Base-by-base conservation (phyloP, 2,329 filamentous ascomycete genomes). In the Gaeumannomyces tritici region DNA sequence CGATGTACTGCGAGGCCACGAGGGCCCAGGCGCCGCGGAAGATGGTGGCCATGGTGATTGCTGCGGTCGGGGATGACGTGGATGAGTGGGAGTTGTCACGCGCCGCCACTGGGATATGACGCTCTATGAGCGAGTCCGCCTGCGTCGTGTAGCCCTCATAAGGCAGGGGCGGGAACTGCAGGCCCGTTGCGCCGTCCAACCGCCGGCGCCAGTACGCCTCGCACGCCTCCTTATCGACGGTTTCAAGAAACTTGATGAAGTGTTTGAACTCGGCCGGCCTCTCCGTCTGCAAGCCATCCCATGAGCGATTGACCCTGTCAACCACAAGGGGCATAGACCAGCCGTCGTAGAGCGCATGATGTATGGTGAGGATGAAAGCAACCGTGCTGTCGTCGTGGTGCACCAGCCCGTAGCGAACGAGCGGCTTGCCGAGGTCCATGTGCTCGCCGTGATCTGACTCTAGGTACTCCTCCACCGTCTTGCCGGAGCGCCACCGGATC, bases 1-100 rank as follows among this genome's bases (percentile, higher is more conserved):
- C 79, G 55, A 78, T 79, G 68, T 86, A 85, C 47, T 78, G 74
- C 0, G 81, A 79, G 0, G 81, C 78, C 0, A 85, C 75, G 2
- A 85, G 70, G 0, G 82, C 82, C 83, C 83, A 87, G 0, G 82
- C 84, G 28, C 80, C 81, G n/a, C 83, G 77, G 33, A 87, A 80
- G 2, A 84, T 72, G 0, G 82, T 84, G 0, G 84, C 81, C 3
- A 82, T 73, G 0, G 83, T 86, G 12, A 77, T 76, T 55, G 77
- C 79, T 2, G 69, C 73, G 15, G 68, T 72, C 0, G 71, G 70
- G 64, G 68, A 67, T 54, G 66, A 26, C 11, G 24, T 21, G 28
- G n/a, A 12, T 12, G 54, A 24, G 13, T 29, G 21, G 6, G 26
- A 27, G 0, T n/a, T 27, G 21, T 27, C 12, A 18, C 55, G 47